Percentiles rank a stretch among this genome's conserved stretches.
These are phyloP conservation scores for Sarcocystis neurona DNA, from an alignment of 169 alveolate genomes.

Conservation along the genomic window DNA sequence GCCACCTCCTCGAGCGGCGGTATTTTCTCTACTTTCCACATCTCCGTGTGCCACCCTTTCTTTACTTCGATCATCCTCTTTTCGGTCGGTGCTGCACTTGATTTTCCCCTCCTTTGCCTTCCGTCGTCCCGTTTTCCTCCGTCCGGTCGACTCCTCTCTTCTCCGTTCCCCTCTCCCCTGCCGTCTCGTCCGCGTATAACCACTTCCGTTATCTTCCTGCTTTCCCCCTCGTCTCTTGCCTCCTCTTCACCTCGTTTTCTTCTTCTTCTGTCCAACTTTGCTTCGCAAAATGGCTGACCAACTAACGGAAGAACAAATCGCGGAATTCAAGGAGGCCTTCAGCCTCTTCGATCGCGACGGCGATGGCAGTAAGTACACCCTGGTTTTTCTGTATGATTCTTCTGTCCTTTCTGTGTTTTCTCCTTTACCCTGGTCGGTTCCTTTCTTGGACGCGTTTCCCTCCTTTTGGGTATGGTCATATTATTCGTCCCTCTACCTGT, in stretches of 20 bases:
- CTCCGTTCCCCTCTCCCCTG: too few relatives aligned
- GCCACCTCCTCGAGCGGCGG: too few relatives aligned
- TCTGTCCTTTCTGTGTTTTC: neutral
- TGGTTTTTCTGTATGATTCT: neutral
- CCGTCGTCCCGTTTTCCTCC: neutral
- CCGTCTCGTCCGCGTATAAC: too few relatives aligned
- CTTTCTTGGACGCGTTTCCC: neutral
- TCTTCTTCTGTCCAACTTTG: neutral
- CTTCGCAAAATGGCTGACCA: constrained; percentile 93
- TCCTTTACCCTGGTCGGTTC: neutral
- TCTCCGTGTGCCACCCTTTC: too few relatives aligned
- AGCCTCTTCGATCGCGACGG: constrained; percentile 99
- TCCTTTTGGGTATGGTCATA: neutral
- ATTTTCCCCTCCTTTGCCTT: neutral
- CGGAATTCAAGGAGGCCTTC: constrained; percentile 99
- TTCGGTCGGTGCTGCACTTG: too few relatives aligned
- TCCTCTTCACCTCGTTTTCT: neutral
- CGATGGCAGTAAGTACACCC: constrained; percentile 90
- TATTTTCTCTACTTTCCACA: too few relatives aligned
- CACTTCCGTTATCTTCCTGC: too few relatives aligned
- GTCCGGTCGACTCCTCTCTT: neutral
- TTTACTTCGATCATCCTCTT: too few relatives aligned
- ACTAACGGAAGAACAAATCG: constrained; percentile 98
- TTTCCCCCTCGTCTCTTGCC: neutral
- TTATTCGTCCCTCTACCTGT: neutral